Conservation (phyloP, 192 early-diverging fungal species). For the Coemansia sp. region DNA sequence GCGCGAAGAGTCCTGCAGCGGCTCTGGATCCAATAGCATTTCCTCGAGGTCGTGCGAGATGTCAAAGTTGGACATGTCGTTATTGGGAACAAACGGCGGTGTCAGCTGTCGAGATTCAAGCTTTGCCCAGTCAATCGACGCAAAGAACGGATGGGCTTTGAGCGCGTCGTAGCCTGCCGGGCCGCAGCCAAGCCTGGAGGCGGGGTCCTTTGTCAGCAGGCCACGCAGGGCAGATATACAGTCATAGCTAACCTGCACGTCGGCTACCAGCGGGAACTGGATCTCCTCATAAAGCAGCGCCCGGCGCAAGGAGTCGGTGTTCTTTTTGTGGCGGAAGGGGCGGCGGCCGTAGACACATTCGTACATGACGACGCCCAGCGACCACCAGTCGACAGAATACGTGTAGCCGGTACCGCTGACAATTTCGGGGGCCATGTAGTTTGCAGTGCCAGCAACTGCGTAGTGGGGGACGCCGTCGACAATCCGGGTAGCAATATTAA, state of each 20-base stretch:
- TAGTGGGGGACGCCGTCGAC: conserved; percentile 59
- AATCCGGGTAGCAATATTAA: conserved; percentile 88
- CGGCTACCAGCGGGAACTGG: conserved; percentile 57
- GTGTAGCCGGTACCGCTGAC: conserved; percentile 70
- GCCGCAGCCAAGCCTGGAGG: conserved; percentile 74
- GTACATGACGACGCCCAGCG: conserved; percentile 84
- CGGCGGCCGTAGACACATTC: conserved; percentile 80
- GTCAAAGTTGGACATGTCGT: conserved; percentile 91
- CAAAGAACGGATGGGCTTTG: conserved; percentile 78
- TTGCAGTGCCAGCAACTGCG: conserved; percentile 83
- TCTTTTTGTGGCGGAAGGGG: conserved; percentile 67
- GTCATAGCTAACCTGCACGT: conserved; percentile 58
- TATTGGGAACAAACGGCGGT: conserved; percentile 85
- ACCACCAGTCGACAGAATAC: conserved; percentile 93
- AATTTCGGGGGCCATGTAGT: conserved; percentile 89
- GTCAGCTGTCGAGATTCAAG: conserved; percentile 67
- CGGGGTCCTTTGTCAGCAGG: conserved; percentile 73
- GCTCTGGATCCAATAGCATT: conserved; percentile 94
- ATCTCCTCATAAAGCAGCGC: conserved; percentile 65
- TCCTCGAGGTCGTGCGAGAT: conserved; percentile 95
- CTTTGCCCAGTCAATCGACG: conserved; percentile 69
- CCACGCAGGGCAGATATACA: conserved; percentile 70
- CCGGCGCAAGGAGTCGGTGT: conserved; percentile 57
- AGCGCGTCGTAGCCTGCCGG: conserved; percentile 67
- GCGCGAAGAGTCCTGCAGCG: conserved; percentile 66